A percentile compares a stretch with the other conserved stretches of the same genome.
Evolutionary conservation across 116 monocot genomes (phyloP).

Genomic region (Trichopus zeylanicus): DNA sequence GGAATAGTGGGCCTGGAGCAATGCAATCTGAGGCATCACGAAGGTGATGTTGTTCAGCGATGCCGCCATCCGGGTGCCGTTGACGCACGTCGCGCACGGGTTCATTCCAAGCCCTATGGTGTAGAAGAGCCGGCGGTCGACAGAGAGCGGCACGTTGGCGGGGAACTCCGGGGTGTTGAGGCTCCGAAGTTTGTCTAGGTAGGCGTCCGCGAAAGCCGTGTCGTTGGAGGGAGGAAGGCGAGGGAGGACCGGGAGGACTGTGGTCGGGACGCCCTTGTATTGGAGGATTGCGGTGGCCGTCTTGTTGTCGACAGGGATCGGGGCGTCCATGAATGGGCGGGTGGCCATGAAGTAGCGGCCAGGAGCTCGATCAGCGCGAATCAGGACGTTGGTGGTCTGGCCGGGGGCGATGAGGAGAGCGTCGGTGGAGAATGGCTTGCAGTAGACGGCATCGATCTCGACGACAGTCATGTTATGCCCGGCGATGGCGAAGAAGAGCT

Average conservation of each 20-base stretch:
- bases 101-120: constrained; percentile 36
- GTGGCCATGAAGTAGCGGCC: constrained; percentile 55
- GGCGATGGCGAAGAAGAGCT: constrained; percentile 62
- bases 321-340: constrained; percentile 34
- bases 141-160: constrained; percentile 30
- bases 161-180: constrained; percentile 35
- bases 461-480: constrained; percentile 63
- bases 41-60: constrained; percentile 66
- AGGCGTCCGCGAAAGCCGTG: constrained; percentile 20
- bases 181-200: constrained; percentile 26
- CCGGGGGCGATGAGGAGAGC: constrained; percentile 43
- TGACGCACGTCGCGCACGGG: constrained; percentile 35
- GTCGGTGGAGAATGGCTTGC: constrained; percentile 52
- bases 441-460: constrained; percentile 54
- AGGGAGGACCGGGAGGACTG: constrained; percentile 23
- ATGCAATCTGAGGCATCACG: constrained; percentile 34
- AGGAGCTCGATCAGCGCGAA: constrained; percentile 23
- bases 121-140: constrained; percentile 46
- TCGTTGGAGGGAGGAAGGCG: constrained; percentile 26
- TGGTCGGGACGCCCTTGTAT: constrained; percentile 43
- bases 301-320: constrained; percentile 47
- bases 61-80: constrained; percentile 36
- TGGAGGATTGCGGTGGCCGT: constrained; percentile 58
- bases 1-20: constrained; percentile 59
- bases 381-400: constrained; percentile 54